phyloP scores from a whole-genome alignment of 495 filamentous ascomycete genomes.

The Halenospora varia region DNA sequence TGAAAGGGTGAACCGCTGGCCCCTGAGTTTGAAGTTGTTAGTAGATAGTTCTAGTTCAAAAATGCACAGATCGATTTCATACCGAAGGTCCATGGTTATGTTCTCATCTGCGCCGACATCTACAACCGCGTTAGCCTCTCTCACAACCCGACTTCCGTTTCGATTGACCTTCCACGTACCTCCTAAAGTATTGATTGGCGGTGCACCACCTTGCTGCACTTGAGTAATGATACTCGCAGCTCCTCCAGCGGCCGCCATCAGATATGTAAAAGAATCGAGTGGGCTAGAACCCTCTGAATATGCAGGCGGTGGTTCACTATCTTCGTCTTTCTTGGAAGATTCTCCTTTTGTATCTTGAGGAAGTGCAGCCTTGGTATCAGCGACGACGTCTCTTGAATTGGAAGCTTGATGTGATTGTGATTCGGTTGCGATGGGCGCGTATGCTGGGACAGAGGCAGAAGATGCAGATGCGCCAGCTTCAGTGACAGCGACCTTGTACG shows the following conservation, averaged over 20 bases:
- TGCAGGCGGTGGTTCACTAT: conserved; percentile 88
- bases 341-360: conserved; percentile 75
- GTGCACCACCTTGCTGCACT: conserved; percentile 84
- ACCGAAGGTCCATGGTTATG: conserved; percentile 92
- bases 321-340: conserved; percentile 63
- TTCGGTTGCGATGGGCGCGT: conserved; percentile 45
- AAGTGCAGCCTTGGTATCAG: conserved; percentile 81
- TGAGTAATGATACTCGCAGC: conserved; percentile 98
- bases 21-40: conserved; percentile 55
- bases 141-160: neutral
- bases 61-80: conserved; percentile 27
- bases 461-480: conserved; percentile 52
- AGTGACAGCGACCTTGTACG: conserved; percentile 46
- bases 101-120: conserved; percentile 91
- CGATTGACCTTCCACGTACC: conserved; percentile 50
- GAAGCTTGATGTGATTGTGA: conserved; percentile 17
- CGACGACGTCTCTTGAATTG: conserved; percentile 41
- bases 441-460: conserved; percentile 58
- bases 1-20: conserved; percentile 87
- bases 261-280: conserved; percentile 88
- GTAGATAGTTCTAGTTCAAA: conserved; percentile 1
- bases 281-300: conserved; percentile 94
- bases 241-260: conserved; percentile 96
- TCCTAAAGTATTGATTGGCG: conserved; percentile 82
- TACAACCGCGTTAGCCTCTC: conserved; percentile 28